Evolutionary conservation across 2,329 filamentous ascomycete genomes (phyloP), one percentile per base, ranked within the genome.

Genomic region (Metarhizium album): DNA sequence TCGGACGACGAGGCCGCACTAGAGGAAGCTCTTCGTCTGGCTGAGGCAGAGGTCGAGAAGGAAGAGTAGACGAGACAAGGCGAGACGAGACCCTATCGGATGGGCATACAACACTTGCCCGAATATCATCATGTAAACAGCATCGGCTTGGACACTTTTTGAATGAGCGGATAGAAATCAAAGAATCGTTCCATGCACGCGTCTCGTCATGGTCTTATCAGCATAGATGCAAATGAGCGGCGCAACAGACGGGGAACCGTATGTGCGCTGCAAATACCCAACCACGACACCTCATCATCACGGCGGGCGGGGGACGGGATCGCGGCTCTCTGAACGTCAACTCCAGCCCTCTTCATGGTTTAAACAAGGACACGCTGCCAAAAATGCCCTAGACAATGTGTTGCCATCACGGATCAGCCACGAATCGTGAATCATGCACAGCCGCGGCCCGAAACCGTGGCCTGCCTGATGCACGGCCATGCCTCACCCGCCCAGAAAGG

Each of bases 1-100:
- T 62, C 66, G 3, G 66, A 68, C 42, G 67, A 68, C 24, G 67
- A 70, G 48, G 67, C 64, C 37, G 67, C 65, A 13, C 53, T 70
- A 2, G 64, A 66, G 38, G 67, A 69, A 53, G 67, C 64, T 11
- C 53, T 70, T 40, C 62, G 55, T 45, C 46, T 63, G 27, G 62
- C 65, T 4, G 64, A 67, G 45, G 58, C 64, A 46, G 56, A 62
- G 46, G 52, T 53, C 46, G 55, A 59, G 33, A 56, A 56, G 35
- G 58, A 57, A 38, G n/a, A 40, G 16, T 20, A 40, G 37, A 40
- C 37, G 20, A 9, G n/a, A 40, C 6, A 40, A 40, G 16, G 37
- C n/a, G n/a, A n/a, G n/a, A n/a, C n/a, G n/a, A n/a, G n/a, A n/a
- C n/a, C n/a, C n/a, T n/a, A n/a, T n/a, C n/a, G n/a, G n/a, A n/a